Base-by-base conservation (phyloP, 179 eudicot genomes). In the Monotropa hypopitys region DNA sequence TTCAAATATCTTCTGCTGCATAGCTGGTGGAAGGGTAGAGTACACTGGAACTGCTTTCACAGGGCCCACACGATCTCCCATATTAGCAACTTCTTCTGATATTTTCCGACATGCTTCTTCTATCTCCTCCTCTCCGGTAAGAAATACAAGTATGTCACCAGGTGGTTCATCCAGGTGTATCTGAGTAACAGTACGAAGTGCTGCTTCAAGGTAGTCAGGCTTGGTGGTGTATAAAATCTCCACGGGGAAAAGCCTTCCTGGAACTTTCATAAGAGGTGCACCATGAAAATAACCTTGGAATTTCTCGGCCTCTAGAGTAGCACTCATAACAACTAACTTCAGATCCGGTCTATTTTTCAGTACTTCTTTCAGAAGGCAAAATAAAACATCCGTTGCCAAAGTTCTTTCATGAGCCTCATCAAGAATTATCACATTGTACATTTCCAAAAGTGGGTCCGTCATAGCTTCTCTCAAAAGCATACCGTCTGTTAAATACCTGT, bases 401-500 rank as follows among this genome's bases (percentile, higher is more conserved):
- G 99, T 95, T 70, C 99, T 93, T 84, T 95, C 99, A 21, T 95
- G 99, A 77, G 99, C 99, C 78, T 95, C 99, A 86, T 95, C 99
- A 75, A 95, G 97, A 73, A 95, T 87, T 57, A 95, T 91, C 56
- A 95, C 99, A 82, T 91, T 91, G 85, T 95, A 95, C 76, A 93
- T 87, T 83, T 95, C 97, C 67, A 95, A 77, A 21, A 95, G 92
- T 0, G 99, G 99, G 79, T 95, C 99, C 0, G 97, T 89, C 97
- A 95, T 95, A 46, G 99, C 99, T 82, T 93, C 97, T 80, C 97
- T 91, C 81, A 95, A 80, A 71, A 95, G 90, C 99, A 95, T 95
- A 91, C 99, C 99, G 80, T 95, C 99, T 28, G 97, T 93, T 74
- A 93, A 80, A 79, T 95, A 95, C 88, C 98, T 94, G 77, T n/a